Base-by-base conservation (phyloP, 2,329 filamentous ascomycete species). In the Trichoderma atroviride region DNA sequence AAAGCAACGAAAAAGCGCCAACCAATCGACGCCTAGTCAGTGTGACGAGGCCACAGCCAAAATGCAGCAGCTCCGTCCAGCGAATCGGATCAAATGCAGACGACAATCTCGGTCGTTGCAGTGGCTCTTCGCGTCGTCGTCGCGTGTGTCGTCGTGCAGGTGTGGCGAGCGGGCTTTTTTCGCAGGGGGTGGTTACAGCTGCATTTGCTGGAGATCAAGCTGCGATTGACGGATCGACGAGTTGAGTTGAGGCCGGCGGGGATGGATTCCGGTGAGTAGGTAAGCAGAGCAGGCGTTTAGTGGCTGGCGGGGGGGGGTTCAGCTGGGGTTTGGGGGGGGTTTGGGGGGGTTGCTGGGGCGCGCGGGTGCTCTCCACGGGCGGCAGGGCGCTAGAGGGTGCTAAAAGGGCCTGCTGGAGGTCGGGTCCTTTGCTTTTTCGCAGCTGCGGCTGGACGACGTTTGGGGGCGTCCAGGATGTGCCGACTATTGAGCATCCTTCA, bases 221-320 rank as follows among this genome's bases (percentile, higher is more conserved):
- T 35, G 33, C 13, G 63, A 58, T 66, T 66, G 63, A 66, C 63
- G 63, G 63, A 66, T 66, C 63, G 63, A 58, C 63, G 50, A 14
- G 40, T 35, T 60, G 57, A 14, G 40, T 35, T 60, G 56, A 40
- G 33, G 52, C 22, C 47, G 24, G 58, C 50, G 31, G 35, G 31
- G 47, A 64, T 40, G 61, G 22, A 33, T 40, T 50, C 16, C 52
- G 50, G 33, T 58, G 65, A 40, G 65, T 68, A 68, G 65, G 65
- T 68, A 68, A 68, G 65, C 65, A 68, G 31, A 43, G 31, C 53
- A 35, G 11, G 11, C 33, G 5, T 60, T 31, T 53, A 40, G 55
- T 43, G 64, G 37, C 64, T 52, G 64, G 16, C 37, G 19, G n/a
- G 37, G 19, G n/a, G 37, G 47, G 58, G 2, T 10, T 9, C 24